Evolutionary conservation across 768 basidiomycete genomes (phyloP), one percentile per base, ranked within the genome.

Genomic region (Phlebiopsis gigantea): DNA sequence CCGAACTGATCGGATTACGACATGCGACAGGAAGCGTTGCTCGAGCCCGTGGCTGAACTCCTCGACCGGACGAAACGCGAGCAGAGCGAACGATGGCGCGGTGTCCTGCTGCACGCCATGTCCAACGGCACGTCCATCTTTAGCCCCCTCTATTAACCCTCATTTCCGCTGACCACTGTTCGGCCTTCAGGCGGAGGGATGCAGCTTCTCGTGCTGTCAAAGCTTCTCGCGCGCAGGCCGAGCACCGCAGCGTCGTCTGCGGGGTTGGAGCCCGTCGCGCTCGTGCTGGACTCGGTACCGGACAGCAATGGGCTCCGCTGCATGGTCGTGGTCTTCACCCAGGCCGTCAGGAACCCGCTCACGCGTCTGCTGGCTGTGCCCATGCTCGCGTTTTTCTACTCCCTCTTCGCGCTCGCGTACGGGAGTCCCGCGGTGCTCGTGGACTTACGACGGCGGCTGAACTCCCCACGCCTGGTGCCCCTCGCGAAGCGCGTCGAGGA

Each of bases 171-270:
- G 25, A 43, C 17, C n/a, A n/a, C n/a, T n/a, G n/a, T n/a, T n/a
- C n/a, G 15, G 14, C 30, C n/a, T 26, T 22, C 28, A 64, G 63
- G 63, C 28, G 58, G 63, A 9, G 63, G 58, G 24, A 57, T 61
- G 58, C 63, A 64, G 39, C 57, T 62, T 30, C 54, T 63, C 51
- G 56, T 50, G 10, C 58, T 64, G n/a, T 61, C 58, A 7, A 64
- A 58, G 29, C 41, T 61, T 5, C 60, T 63, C 3, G 45, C 44
- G 9, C 55, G 53, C 4, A 48, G 50, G 15, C 53, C 55, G 15
- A 39, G 22, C 30, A 25, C 59, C 4, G 9, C 24, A 28, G 24
- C 52, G 24, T 4, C 19, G 15, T 26, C 26, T 7, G 34, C n/a
- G n/a, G 56, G 29, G 34, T 41, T 41, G n/a, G 46, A 47, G 22